Conservation (phyloP, 2,329 filamentous ascomycete genomes). For the Aureobasidium musti region DNA sequence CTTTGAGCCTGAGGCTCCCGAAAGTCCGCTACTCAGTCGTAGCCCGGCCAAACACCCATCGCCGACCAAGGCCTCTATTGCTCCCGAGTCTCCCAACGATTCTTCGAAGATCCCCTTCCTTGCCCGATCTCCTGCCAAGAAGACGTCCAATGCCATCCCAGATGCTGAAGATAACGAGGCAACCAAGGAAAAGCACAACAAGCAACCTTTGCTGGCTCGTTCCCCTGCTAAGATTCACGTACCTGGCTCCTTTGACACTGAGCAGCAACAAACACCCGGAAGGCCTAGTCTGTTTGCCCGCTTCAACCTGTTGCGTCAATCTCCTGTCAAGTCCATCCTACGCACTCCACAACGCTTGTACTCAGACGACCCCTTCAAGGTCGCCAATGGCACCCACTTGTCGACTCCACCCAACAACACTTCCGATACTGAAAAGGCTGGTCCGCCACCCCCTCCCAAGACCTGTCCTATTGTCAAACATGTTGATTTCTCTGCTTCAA, state of each 20-base stretch:
- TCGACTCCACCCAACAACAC: slow-evolving; percentile 45
- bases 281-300: slow-evolving; percentile 45
- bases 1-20: slow-evolving; percentile 24
- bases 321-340: slow-evolving; percentile 64
- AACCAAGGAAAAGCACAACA: slow-evolving; percentile 16
- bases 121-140: slow-evolving; percentile 40
- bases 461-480: slow-evolving; percentile 75
- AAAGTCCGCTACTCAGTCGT: slow-evolving; percentile 37
- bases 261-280: slow-evolving; percentile 39
- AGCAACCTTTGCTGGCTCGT: slow-evolving; percentile 31
- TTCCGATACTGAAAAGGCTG: slow-evolving; percentile 27
- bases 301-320: slow-evolving; percentile 53
- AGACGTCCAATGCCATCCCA: neutral
- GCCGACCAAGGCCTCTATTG: slow-evolving; percentile 29
- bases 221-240: slow-evolving; percentile 30
- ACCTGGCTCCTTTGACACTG: slow-evolving; percentile 30
- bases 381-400: slow-evolving; percentile 62
- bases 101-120: slow-evolving; percentile 38
- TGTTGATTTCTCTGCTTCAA: slow-evolving; percentile 75
- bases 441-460: slow-evolving; percentile 54
- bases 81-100: slow-evolving; percentile 31
- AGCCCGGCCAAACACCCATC: slow-evolving; percentile 35
- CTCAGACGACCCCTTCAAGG: slow-evolving; percentile 59
- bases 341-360: slow-evolving; percentile 61
- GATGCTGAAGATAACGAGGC: neutral